Percentiles rank a stretch among this genome's conserved stretches.
Evolutionary conservation across 306 rosid species (phyloP).

Genomic region (Luffa aegyptiaca): DNA sequence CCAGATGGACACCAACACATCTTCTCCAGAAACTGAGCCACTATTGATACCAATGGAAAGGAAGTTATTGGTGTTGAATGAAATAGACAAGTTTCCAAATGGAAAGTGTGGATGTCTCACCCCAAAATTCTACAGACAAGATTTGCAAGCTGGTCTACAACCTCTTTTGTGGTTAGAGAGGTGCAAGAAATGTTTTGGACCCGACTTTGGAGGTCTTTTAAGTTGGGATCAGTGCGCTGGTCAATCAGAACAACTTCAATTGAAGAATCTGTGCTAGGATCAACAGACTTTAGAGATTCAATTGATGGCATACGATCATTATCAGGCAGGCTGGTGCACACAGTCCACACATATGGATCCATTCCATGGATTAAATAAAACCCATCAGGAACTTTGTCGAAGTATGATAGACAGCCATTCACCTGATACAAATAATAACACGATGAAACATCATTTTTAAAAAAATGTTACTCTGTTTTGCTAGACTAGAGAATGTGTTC

Average conservation of each 20-base stretch:
- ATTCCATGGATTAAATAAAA: slow-evolving; percentile 84
- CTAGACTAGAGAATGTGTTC: neutral
- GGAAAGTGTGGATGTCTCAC: slow-evolving; percentile 44
- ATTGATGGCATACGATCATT: slow-evolving; percentile 85
- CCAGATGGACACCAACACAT: slow-evolving; percentile 56
- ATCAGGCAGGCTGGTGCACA: slow-evolving; percentile 83
- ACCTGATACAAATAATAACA: slow-evolving; percentile 42
- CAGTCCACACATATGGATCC: slow-evolving; percentile 83
- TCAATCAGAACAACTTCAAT: slow-evolving; percentile 85
- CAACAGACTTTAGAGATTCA: slow-evolving; percentile 65
- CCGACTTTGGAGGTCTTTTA: slow-evolving; percentile 78
- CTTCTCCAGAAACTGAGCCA: slow-evolving; percentile 90
- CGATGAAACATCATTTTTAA: neutral
- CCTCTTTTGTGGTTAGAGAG: slow-evolving; percentile 68
- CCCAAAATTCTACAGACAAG: slow-evolving; percentile 86
- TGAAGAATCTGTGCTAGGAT: slow-evolving; percentile 46
- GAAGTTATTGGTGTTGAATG: slow-evolving; percentile 25
- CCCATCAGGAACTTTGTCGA: slow-evolving; percentile 80
- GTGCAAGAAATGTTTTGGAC: slow-evolving; percentile 46
- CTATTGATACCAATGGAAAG: slow-evolving; percentile 48
- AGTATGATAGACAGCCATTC: slow-evolving; percentile 92
- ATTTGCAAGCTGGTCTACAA: slow-evolving; percentile 87
- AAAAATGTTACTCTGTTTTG: neutral
- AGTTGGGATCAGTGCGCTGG: slow-evolving; percentile 57
- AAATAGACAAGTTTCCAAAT: slow-evolving; percentile 14